Percentiles rank a stretch among this genome's conserved stretches.
These are phyloP conservation scores for Psilocybe subaeruginosa DNA, from an alignment of 768 basidiomycete genomes.

Conservation along the genomic window DNA sequence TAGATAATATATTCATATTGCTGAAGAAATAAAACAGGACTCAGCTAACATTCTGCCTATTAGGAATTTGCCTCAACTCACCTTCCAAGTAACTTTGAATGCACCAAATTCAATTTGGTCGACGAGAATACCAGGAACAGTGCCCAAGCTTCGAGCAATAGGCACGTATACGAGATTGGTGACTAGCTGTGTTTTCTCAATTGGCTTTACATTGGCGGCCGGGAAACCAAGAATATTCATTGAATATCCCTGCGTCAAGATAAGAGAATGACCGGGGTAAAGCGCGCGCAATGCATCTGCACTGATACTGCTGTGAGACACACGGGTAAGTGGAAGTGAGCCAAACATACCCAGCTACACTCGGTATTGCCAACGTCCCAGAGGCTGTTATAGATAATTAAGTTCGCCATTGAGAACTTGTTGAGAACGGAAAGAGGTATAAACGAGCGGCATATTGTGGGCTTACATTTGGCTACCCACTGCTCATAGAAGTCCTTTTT, in stretches of 20 bases:
- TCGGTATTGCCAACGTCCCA: conserved; percentile 48
- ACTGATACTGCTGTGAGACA: conserved; percentile 22
- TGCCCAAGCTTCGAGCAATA: conserved; percentile 41
- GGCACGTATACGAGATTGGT: conserved; percentile 53
- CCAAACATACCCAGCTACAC: conserved; percentile 45
- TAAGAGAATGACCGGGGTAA: conserved; percentile 65
- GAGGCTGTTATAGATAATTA: conserved; percentile 41
- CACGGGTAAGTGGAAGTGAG: background rate
- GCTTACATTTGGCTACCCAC: conserved; percentile 57
- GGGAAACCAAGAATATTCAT: conserved; percentile 57
- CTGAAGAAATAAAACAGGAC: conserved; percentile 31
- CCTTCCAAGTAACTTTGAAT: conserved; percentile 63
- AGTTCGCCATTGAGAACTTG: background rate
- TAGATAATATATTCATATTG: conserved; percentile 60
- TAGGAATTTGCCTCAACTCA: conserved; percentile 29
- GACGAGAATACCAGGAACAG: conserved; percentile 52
- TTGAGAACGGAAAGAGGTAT: background rate
- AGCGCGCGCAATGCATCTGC: conserved; percentile 53
- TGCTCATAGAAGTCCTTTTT: conserved; percentile 46
- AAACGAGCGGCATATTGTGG: background rate
- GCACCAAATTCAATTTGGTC: conserved; percentile 56
- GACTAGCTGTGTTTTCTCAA: conserved; percentile 53
- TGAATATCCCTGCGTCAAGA: conserved; percentile 49
- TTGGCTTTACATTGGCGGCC: conserved; percentile 42
- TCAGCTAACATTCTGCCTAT: background rate